Base-by-base conservation (phyloP, 306 rosid species). In the Trifolium fragiferum region DNA sequence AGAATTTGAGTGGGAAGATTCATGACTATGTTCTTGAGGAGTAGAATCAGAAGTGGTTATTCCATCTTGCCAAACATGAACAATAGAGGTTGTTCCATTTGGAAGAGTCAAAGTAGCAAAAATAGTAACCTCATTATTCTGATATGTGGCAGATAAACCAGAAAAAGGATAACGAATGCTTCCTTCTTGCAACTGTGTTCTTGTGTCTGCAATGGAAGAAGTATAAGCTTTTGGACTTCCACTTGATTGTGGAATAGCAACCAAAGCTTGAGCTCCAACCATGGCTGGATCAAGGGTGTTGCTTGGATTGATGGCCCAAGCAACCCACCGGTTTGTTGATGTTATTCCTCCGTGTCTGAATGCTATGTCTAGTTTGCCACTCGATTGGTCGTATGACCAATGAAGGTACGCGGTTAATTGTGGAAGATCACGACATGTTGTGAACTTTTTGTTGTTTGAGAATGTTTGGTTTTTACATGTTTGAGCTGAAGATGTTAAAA, bases 31-130 rank as follows among this genome's bases (percentile, higher is more conserved):
- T 20, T 4, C 35, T 14, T 19, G 12, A 16, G 84, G 88, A 8
- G 59, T 20, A 10, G 74, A 50, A 4, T 68, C 81, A 20, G 85
- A 60, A 60, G 66, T 60, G 72, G 87, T 46, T 11, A 81, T 54
- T 0, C 96, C 96, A 37, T 82, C 76, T 67, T 93, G 96, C 92
- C 98, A 93, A 11, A 89, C 82, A 63, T 90, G 98, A 32, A 80
- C 80, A 72, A 93, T 40, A 1, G 82, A 70, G 11, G 82, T 25
- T 6, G 76, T 76, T 5, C 10, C 82, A 5, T 59, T 70, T 3
- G 89, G 90, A 72, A 90, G 88, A 10, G 75, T 50, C 80, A 86
- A 66, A n/a, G 87, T 84, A 4, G 86, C 95, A 43, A 70, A 89
- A 14, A 93, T 82, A 50, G 84, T 71, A 21, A 90, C 80, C 84